phyloP scores from a whole-genome alignment of 345 rosid species.

The Trapa incisa region DNA sequence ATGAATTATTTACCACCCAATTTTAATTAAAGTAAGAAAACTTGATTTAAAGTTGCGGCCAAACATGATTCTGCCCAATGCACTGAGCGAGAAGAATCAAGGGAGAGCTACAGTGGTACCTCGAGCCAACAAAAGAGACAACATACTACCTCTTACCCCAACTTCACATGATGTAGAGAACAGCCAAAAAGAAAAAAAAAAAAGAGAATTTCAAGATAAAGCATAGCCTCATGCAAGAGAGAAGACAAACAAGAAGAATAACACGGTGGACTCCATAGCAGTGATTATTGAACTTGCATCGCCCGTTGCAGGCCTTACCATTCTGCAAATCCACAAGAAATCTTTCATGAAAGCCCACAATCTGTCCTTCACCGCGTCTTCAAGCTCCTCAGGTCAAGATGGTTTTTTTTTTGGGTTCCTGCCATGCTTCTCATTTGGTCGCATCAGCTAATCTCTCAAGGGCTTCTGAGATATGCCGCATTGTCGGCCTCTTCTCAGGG shows the following conservation, averaged over 20 bases:
- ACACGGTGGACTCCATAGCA: neutral
- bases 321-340: no score
- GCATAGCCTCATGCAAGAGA: neutral
- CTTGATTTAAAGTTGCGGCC: no score
- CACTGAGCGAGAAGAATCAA: no score
- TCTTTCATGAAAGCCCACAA: neutral
- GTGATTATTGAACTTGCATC: neutral
- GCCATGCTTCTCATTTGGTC: slow-evolving; percentile 11
- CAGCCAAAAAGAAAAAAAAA: neutral
- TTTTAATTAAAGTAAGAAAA: no score
- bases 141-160: no score
- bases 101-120: no score
- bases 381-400: neutral
- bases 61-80: no score
- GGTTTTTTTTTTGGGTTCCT: neutral
- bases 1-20: no score
- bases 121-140: neutral
- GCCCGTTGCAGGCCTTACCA: neutral
- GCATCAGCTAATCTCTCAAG: slow-evolving; percentile 40
- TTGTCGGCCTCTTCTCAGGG: slow-evolving; percentile 80
- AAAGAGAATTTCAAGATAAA: neutral
- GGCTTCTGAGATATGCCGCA: slow-evolving; percentile 59
- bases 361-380: neutral
- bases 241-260: neutral
- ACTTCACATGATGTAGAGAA: neutral